phyloP scores from a whole-genome alignment of 495 filamentous ascomycete genomes.

The Penicillium psychrofluorescens region DNA sequence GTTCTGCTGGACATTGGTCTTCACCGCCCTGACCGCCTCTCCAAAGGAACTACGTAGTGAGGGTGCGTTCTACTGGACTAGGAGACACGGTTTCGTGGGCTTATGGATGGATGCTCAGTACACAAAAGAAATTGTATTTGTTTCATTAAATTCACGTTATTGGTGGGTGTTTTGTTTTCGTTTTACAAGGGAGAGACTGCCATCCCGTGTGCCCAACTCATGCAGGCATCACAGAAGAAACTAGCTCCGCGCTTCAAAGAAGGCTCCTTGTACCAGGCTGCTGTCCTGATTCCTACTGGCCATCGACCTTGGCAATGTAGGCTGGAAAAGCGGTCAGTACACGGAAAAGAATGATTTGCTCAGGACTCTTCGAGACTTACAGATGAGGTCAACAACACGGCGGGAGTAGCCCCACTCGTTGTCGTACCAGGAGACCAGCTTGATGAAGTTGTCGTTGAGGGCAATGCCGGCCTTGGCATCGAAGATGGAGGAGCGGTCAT shows the following conservation, averaged over 20 bases:
- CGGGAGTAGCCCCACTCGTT: conserved; percentile 96
- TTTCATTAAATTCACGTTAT: conserved; percentile 29
- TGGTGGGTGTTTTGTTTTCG: conserved; percentile 12
- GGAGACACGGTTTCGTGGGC: neutral
- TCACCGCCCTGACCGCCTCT: neutral
- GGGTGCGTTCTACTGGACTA: neutral
- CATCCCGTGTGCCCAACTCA: neutral
- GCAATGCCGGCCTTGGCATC: conserved; percentile 99
- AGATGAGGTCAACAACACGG: conserved; percentile 92
- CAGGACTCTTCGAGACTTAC: conserved; percentile 24
- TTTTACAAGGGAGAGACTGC: neutral
- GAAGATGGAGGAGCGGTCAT: conserved; percentile 92
- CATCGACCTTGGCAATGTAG: conserved; percentile 88
- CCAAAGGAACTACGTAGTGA: neutral
- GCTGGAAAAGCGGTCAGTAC: conserved; percentile 25
- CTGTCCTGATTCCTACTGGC: conserved; percentile 39
- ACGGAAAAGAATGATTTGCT: neutral
- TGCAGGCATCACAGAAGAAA: conserved; percentile 2
- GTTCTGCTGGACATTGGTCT: conserved; percentile 13
- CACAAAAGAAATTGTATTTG: conserved; percentile 15
- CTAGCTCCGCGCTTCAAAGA: conserved; percentile 20
- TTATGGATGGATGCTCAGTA: neutral
- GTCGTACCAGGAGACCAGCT: conserved; percentile 98
- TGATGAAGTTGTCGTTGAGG: conserved; percentile 97
- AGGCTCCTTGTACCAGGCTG: conserved; percentile 26